These are phyloP conservation scores for Cladosporium sp. DNA, from an alignment of 2,329 filamentous ascomycete species.

Conservation along the genomic window DNA sequence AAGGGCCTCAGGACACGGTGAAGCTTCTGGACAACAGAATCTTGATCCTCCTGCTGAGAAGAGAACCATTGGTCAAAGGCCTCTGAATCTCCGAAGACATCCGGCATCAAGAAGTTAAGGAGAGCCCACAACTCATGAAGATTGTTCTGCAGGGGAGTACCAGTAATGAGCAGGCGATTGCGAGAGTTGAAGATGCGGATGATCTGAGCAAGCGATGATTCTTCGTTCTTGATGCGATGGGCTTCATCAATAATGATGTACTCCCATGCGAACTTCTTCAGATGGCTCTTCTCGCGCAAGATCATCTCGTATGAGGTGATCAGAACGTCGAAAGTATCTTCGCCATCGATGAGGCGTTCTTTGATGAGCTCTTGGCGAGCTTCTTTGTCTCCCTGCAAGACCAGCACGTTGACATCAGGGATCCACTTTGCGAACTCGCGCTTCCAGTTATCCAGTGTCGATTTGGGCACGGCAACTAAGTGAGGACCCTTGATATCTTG, in stretches of 20 bases:
- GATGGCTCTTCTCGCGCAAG: conserved; percentile 81
- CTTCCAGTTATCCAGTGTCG: conserved; percentile 97
- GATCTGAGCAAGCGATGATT: conserved; percentile 92
- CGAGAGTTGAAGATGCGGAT: conserved; percentile 94
- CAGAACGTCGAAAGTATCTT: conserved; percentile 91
- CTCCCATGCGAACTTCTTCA: conserved; percentile 98
- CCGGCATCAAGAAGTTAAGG: conserved; percentile 93
- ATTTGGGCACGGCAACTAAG: conserved; percentile 88
- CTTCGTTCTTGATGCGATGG: conserved; percentile 98
- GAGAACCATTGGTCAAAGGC: conserved; percentile 99
- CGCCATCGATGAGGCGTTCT: conserved; percentile 69
- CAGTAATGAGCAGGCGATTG: conserved; percentile 91
- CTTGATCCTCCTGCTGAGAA: conserved; percentile 80
- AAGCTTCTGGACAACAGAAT: conserved; percentile 91
- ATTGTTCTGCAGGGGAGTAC: conserved; percentile 96
- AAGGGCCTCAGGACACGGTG: conserved; percentile 91
- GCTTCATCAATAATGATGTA: conserved; percentile 99
- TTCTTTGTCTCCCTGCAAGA: conserved; percentile 92
- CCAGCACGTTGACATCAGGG: conserved; percentile 87
- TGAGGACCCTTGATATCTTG: conserved; percentile 87
- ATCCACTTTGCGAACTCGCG: conserved; percentile 92
- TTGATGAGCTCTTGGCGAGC: conserved; percentile 84
- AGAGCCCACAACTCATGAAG: conserved; percentile 96
- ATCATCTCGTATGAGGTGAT: conserved; percentile 99
- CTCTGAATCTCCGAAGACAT: conserved; percentile 93